Percentiles rank a stretch among this genome's conserved stretches.
Evolutionary conservation across 805 yeast species (phyloP).

Genomic region (Candida boidinii): DNA sequence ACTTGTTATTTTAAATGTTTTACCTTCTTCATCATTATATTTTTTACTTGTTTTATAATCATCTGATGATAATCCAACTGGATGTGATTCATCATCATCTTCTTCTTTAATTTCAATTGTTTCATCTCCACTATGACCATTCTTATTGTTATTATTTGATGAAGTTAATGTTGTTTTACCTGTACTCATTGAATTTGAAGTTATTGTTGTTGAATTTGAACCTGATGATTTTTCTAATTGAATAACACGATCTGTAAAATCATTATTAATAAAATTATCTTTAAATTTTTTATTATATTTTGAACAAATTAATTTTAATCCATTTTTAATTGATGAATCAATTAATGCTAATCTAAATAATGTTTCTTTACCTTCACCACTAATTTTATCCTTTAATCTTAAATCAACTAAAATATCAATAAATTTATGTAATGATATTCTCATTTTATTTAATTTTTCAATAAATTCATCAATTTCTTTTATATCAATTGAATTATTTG

Average conservation of each 20-base stretch:
- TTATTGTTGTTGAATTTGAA: conserved; percentile 4
- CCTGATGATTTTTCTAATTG: background rate
- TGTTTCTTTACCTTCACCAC: conserved; percentile 66
- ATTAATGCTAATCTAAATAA: conserved; percentile 59
- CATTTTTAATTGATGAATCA: conserved; percentile 61
- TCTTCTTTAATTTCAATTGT: conserved; percentile 7
- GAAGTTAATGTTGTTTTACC: background rate
- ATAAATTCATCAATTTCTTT: conserved; percentile 20
- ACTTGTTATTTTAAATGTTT: conserved; percentile 7
- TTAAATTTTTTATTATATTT: conserved; percentile 5
- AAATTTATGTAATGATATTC: conserved; percentile 35
- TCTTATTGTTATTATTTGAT: background rate
- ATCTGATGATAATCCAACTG: conserved; percentile 8
- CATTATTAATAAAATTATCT: conserved; percentile 5
- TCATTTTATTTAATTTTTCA: conserved; percentile 30
- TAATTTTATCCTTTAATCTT: conserved; percentile 46
- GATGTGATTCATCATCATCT: conserved; percentile 1
- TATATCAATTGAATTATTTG: conserved; percentile 5
- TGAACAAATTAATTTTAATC: conserved; percentile 25
- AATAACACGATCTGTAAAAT: conserved; percentile 1
- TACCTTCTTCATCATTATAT: conserved; percentile 12
- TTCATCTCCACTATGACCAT: background rate
- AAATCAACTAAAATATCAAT: conserved; percentile 51
- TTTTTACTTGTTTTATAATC: conserved; percentile 2
- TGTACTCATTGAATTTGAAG: conserved; percentile 8